Evolutionary conservation across 108 stramenopile genomes (phyloP).

Genomic region (Cylindrotheca fusiformis): DNA sequence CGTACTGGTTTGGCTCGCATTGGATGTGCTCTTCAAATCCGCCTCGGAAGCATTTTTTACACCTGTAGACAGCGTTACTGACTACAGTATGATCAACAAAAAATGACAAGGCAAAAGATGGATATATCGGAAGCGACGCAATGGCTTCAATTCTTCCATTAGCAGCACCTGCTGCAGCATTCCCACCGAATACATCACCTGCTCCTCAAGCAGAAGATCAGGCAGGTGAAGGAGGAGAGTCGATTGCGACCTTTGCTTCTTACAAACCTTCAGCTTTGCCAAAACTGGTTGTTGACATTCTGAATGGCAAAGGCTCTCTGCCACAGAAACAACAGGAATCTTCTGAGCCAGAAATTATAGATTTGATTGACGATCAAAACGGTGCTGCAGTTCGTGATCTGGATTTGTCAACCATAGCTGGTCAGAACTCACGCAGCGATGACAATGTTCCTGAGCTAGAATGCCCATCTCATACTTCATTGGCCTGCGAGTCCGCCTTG

Average conservation of each 20-base stretch:
- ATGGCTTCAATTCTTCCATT: too few species aligned
- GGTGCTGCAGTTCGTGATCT: background rate
- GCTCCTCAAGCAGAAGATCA: constrained; percentile 31
- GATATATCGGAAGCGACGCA: too few species aligned
- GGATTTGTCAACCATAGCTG: constrained; percentile 1
- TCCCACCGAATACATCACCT: background rate
- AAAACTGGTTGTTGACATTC: constrained; percentile 9
- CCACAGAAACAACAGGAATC: background rate
- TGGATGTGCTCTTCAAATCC: too few species aligned
- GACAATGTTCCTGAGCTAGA: background rate
- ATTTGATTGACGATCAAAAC: background rate
- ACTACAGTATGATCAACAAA: too few species aligned
- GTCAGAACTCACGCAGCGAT: background rate
- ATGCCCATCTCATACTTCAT: constrained; percentile 40
- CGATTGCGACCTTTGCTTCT: constrained; percentile 41
- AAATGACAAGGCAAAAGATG: too few species aligned
- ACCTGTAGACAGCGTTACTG: too few species aligned
- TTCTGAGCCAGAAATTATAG: background rate
- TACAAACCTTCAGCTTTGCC: constrained; percentile 40
- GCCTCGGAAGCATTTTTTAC: too few species aligned
- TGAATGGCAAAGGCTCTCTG: constrained; percentile 2
- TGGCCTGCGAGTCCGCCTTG: constrained; percentile 50
- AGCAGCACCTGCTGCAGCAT: background rate
- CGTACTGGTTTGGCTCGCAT: too few species aligned
- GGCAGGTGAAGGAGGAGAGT: constrained; percentile 26